phyloP scores from a whole-genome alignment of 2,329 filamentous ascomycete genomes.

The Clonostachys rhizophaga region DNA sequence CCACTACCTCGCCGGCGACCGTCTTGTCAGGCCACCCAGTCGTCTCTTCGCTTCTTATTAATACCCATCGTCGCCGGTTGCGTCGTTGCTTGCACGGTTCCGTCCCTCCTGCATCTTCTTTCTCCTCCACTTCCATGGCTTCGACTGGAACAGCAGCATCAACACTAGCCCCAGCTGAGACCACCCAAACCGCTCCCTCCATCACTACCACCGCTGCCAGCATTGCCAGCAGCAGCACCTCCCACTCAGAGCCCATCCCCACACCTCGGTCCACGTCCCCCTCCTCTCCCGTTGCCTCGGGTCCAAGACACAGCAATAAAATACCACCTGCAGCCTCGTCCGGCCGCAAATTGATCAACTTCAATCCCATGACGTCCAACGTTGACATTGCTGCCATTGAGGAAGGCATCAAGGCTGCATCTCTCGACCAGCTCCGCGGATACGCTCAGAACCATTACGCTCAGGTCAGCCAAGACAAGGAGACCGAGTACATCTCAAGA shows the following conservation, averaged over 20 bases:
- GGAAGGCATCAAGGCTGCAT: conserved; percentile 54
- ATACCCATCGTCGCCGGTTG: too few species aligned
- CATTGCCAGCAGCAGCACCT: conserved; percentile 27
- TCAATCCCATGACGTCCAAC: conserved; percentile 48
- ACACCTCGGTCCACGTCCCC: conserved; percentile 51
- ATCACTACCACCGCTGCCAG: not conserved
- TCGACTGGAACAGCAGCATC: conserved; percentile 14
- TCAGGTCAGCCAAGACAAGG: conserved; percentile 47
- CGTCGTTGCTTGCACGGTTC: too few species aligned
- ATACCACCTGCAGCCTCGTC: conserved; percentile 34
- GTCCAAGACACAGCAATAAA: conserved; percentile 28
- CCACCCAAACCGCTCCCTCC: not conserved
- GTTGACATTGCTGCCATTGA: conserved; percentile 54
- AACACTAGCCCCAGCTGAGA: conserved; percentile 4
- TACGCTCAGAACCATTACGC: conserved; percentile 53
- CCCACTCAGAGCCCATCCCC: conserved; percentile 41
- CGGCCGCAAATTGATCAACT: conserved; percentile 42
- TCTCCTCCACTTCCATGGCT: conserved; percentile 11
- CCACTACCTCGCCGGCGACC: not conserved
- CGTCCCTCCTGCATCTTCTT: conserved; percentile 14
- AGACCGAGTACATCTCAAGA: conserved; percentile 49
- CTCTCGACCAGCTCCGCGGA: conserved; percentile 55
- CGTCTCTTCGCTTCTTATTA: conserved; percentile 5
- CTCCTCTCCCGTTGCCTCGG: conserved; percentile 39
- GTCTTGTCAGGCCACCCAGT: not conserved